phyloP scores from a whole-genome alignment of 1,284 basidiomycete species.

The Trichosporon ovoides region DNA sequence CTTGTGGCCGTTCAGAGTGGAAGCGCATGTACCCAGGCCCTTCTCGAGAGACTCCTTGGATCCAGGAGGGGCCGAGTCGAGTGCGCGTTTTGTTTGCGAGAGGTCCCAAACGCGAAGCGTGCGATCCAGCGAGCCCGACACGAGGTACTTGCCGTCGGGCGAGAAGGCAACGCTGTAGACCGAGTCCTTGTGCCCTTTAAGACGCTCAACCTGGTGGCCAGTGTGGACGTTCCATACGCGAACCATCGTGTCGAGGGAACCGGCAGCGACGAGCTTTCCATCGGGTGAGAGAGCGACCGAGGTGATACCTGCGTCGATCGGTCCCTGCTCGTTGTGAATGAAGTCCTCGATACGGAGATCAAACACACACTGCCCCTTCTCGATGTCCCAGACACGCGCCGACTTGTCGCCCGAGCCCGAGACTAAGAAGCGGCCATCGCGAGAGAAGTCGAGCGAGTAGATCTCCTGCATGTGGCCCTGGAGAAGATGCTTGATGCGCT shows the following conservation, averaged over 20 bases:
- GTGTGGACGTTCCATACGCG: constrained; percentile 78
- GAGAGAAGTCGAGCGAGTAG: constrained; percentile 80
- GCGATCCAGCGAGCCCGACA: constrained; percentile 80
- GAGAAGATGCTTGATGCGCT: constrained; percentile 66
- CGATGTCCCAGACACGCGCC: constrained; percentile 79
- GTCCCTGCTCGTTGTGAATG: constrained; percentile 52
- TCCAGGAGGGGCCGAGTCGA: constrained; percentile 28
- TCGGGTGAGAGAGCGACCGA: constrained; percentile 66
- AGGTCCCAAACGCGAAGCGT: constrained; percentile 86
- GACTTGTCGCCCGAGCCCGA: constrained; percentile 85
- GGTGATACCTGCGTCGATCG: constrained; percentile 70
- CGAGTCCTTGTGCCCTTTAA: constrained; percentile 75
- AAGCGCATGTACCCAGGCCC: constrained; percentile 59
- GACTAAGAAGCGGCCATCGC: constrained; percentile 75
- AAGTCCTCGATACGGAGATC: constrained; percentile 52
- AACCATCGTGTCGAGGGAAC: constrained; percentile 74
- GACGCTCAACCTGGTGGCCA: constrained; percentile 65
- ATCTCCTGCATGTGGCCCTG: constrained; percentile 85
- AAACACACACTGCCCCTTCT: constrained; percentile 55
- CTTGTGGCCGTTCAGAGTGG: constrained; percentile 79
- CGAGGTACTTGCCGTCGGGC: constrained; percentile 67
- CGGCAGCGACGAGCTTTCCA: constrained; percentile 73
- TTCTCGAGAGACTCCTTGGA: constrained; percentile 44
- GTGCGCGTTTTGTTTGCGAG: constrained; percentile 39
- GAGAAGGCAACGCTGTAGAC: constrained; percentile 82